These are phyloP conservation scores for Tetramitus jugosus DNA, from an alignment of 208 protist species.

Conservation along the genomic window DNA sequence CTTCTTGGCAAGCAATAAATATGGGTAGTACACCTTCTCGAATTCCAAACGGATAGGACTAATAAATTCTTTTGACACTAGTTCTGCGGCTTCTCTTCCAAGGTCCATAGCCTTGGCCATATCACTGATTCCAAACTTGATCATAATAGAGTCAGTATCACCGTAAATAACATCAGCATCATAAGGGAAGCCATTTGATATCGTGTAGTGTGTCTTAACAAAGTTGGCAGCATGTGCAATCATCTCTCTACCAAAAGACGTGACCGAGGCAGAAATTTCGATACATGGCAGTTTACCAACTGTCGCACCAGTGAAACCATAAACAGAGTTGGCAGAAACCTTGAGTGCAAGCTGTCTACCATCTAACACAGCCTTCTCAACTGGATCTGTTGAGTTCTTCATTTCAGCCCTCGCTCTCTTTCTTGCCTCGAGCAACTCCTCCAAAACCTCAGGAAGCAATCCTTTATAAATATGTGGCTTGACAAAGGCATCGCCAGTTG, in stretches of 20 bases:
- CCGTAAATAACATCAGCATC: slow-evolving; percentile 96
- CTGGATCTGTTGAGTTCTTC: slow-evolving; percentile 66
- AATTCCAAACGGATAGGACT: slow-evolving; percentile 97
- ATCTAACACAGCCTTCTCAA: slow-evolving; percentile 74
- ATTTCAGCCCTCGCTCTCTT: slow-evolving; percentile 67
- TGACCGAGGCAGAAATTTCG: slow-evolving; percentile 84
- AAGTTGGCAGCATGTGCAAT: slow-evolving; percentile 89
- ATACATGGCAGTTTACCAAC: slow-evolving; percentile 98
- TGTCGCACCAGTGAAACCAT: slow-evolving; percentile 98
- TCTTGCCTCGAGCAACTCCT: slow-evolving; percentile 74
- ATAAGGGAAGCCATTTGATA: slow-evolving; percentile 72
- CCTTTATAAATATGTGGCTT: slow-evolving; percentile 50
- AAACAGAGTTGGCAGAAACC: slow-evolving; percentile 94
- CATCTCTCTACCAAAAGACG: slow-evolving; percentile 95
- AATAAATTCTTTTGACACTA: slow-evolving; percentile 68
- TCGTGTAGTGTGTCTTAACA: slow-evolving; percentile 76
- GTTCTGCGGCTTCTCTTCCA: slow-evolving; percentile 80
- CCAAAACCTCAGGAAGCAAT: slow-evolving; percentile 71
- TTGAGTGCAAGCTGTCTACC: slow-evolving; percentile 96
- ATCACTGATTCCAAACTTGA: slow-evolving; percentile 81
- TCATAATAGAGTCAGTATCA: slow-evolving; percentile 99
- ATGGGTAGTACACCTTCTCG: slow-evolving; percentile 99
- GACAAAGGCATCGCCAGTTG: slow-evolving; percentile 57
- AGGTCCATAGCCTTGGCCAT: slow-evolving; percentile 61
- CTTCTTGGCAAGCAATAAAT: slow-evolving; percentile 99